Base-by-base conservation (phyloP, 1,284 basidiomycete genomes). In the Pseudozyma pruni region DNA sequence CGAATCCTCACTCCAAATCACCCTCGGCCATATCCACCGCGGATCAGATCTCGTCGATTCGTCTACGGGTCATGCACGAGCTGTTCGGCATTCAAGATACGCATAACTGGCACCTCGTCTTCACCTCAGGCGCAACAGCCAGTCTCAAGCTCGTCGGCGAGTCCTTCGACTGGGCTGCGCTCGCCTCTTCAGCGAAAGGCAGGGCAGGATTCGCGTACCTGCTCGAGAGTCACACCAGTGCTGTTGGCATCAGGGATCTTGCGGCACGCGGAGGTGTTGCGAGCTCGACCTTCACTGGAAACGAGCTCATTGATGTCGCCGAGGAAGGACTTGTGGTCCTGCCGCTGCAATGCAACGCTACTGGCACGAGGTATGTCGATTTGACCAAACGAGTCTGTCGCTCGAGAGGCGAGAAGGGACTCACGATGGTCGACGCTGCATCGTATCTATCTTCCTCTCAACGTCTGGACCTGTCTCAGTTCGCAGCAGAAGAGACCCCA, bases 1-100 rank as follows among this genome's bases (percentile, higher is more conserved):
- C 73, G 5, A 83, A 83, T 32, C 82, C 83, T 1, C 82, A 83
- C 48, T 82, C 81, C 7, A 60, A 69, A 13, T 80, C 76, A 3
- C 75, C 80, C 1, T 70, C 81, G 0, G 68, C 72, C 9, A 47
- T 55, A 5, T 49, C 54, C 2, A 81, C 81, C 6, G 58, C 72
- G 7, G 52, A 63, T 29, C 40, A 54, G 31, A 75, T 83, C 55
- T 68, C 61, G 9, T 22, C 48, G 9, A 58, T 64, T 8, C 76
- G 81, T 1, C 23, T 63, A 1, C 61, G 72, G 1, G 73, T 83
- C 14, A 68, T 81, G 39, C 34, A 47, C 9, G 60, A 79, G 22
- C 47, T 83, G 10, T 83, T 83, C 31, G 69, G 67, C 31, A 58
- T 83, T 6, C 48, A 66, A 33, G 51, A 58, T 6, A 44, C 48